phyloP scores from a whole-genome alignment of 2,329 filamentous ascomycete genomes.

The Cytospora schulzeri region DNA sequence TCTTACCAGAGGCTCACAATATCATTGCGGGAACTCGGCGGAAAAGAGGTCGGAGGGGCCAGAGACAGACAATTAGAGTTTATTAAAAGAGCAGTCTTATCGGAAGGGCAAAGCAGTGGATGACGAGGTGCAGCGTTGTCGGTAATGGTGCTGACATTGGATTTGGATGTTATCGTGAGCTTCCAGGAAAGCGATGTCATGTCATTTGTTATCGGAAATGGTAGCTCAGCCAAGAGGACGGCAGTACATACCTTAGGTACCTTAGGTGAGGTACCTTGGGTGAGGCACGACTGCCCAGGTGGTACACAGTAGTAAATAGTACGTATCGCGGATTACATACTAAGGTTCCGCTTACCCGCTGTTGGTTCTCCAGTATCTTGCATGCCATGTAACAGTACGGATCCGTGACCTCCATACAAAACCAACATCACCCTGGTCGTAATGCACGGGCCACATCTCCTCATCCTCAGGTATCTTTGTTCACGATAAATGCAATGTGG shows the following conservation, averaged over 20 bases:
- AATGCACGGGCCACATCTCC: conserved; percentile 21
- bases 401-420: neutral
- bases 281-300: too few species aligned
- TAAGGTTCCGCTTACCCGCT: neutral
- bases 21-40: conserved; percentile 24
- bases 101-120: conserved; percentile 11
- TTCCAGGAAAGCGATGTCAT: conserved; percentile 17
- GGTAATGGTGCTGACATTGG: conserved; percentile 25
- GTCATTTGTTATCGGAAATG: neutral
- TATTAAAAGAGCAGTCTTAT: conserved; percentile 1
- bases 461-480: conserved; percentile 12
- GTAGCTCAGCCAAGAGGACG: conserved; percentile 14
- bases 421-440: neutral
- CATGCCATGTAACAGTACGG: too few species aligned
- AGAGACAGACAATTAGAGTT: neutral
- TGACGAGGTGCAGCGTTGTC: conserved; percentile 21
- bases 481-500: conserved; percentile 5
- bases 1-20: conserved; percentile 26
- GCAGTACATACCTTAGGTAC: neutral
- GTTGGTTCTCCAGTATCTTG: too few species aligned
- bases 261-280: too few species aligned
- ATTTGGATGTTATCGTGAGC: conserved; percentile 27
- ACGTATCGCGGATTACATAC: neutral
- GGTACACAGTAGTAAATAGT: too few species aligned
- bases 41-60: conserved; percentile 1